phyloP scores from a whole-genome alignment of 1,284 basidiomycete genomes.

The Sporisorium graminicola region DNA sequence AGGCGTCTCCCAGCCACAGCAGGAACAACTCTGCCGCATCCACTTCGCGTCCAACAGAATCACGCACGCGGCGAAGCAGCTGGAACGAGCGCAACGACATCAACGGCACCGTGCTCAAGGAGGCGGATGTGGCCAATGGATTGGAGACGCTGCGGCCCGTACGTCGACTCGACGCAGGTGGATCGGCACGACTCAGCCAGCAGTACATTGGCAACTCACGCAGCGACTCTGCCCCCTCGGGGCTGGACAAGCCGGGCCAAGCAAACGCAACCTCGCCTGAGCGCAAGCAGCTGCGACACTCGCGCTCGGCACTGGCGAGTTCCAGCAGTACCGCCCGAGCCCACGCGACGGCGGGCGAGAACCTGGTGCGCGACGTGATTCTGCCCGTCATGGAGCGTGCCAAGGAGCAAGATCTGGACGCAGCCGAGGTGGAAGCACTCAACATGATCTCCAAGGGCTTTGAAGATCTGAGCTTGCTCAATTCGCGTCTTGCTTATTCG shows the following conservation, averaged over 20 bases:
- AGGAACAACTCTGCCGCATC: conserved; percentile 29
- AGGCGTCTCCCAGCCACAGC: conserved; percentile 45
- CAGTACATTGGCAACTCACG: conserved; percentile 78
- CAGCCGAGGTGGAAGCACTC: conserved; percentile 86
- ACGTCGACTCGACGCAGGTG: conserved; percentile 85
- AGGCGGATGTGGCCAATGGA: conserved; percentile 77
- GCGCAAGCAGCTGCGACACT: conserved; percentile 30
- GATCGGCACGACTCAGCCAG: conserved; percentile 81
- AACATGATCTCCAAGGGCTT: conserved; percentile 91
- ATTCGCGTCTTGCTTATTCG: conserved; percentile 85
- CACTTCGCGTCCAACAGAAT: conserved; percentile 20
- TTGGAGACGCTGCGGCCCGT: conserved; percentile 90
- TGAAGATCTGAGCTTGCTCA: conserved; percentile 81
- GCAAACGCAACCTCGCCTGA: conserved; percentile 7
- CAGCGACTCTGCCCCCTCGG: conserved; percentile 36
- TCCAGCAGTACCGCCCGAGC: conserved; percentile 33
- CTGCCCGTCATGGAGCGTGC: conserved; percentile 60
- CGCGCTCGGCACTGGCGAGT: conserved; percentile 41
- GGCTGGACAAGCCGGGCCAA: conserved; percentile 20
- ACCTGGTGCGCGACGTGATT: conserved; percentile 59
- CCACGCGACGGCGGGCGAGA: conserved; percentile 44
- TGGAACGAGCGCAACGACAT: conserved; percentile 75
- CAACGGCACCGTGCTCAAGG: conserved; percentile 81
- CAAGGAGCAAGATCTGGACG: conserved; percentile 79
- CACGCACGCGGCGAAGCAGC: conserved; percentile 56